Evolutionary conservation across 192 early-diverging fungal genomes (phyloP), one percentile per base, ranked within the genome.

Genomic region (Dissophora globulifera): DNA sequence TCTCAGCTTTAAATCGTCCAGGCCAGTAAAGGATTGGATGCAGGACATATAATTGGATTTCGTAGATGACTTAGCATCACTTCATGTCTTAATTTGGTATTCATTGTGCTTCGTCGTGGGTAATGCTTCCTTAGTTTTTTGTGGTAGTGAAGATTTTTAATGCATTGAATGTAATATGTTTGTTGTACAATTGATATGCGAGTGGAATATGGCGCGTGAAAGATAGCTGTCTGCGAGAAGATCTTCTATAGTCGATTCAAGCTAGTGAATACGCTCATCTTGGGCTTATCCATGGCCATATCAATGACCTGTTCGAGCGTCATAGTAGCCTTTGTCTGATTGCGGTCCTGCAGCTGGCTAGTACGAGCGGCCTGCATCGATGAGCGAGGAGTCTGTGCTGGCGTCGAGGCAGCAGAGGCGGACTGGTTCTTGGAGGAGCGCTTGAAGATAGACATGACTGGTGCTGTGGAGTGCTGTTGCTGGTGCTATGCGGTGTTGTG

Each of bases 381-480:
- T 10, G 46, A 23, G 29, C 58, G 45, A 61, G 58, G 58, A 3
- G 58, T 59, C 43, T 59, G 58, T 22, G 58, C 42, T 59, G 59
- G 53, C 22, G 54, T 57, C 1, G 46, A 12, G 22, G 53, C 60
- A 35, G 59, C 54, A 2, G 60, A 71, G 54, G 45, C 5, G 38
- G 54, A 38, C 69, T 63, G 31, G 59, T 71, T 71, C 60, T 71
- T 71, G 58, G 3, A 31, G n/a, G 69, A 56, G 22, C 38, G 23
- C 54, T 63, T 62, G 69, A 58, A 57, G 52, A 62, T 32, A 22
- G 52, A 23, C 60, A 71, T 58, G 32, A 29, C 50, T 25, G 50
- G 15, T 9, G 13, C n/a, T 58, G 16, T 58, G n/a, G 27, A 30
- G 7, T 31, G 30, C 1, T 26, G 27, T 52, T 1, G 30, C 6